Percentiles rank a stretch among this genome's conserved stretches.
Conservation (phyloP, 2,329 filamentous ascomycete species). For the Penicillium sp. region DNA sequence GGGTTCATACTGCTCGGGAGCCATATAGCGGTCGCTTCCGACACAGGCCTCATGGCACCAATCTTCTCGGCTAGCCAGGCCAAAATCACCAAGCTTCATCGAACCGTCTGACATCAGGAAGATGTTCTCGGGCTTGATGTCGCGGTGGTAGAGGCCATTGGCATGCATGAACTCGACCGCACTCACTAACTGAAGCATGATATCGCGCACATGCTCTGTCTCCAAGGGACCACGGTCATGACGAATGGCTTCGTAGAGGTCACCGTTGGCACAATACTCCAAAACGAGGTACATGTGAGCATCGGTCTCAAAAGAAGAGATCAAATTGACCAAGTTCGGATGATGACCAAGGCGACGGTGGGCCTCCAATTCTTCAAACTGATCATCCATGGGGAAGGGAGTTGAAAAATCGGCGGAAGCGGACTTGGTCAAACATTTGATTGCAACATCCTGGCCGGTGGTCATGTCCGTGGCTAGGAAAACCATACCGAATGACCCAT, state of each 20-base stretch:
- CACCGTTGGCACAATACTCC: conserved; percentile 93
- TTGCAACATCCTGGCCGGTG: conserved; percentile 81
- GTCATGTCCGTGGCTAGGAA: conserved; percentile 83
- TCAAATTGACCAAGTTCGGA: conserved; percentile 89
- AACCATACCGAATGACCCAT: conserved; percentile 98
- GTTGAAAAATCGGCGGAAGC: conserved; percentile 64
- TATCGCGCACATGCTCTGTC: conserved; percentile 94
- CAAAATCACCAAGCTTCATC: conserved; percentile 97
- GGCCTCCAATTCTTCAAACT: conserved; percentile 64
- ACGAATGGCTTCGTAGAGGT: conserved; percentile 96
- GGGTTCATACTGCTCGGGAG: conserved; percentile 95
- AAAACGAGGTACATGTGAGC: conserved; percentile 89
- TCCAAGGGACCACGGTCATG: conserved; percentile 84
- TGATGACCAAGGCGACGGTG: conserved; percentile 80
- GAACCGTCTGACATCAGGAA: conserved; percentile 84
- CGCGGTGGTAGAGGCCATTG: conserved; percentile 91
- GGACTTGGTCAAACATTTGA: conserved; percentile 94
- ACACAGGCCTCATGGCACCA: conserved; percentile 94
- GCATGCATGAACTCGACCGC: conserved; percentile 89
- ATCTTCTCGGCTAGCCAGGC: conserved; percentile 82
- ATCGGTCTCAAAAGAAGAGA: conserved; percentile 89
- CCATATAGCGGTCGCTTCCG: conserved; percentile 98
- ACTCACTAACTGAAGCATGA: conserved; percentile 93
- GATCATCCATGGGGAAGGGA: conserved; percentile 76
- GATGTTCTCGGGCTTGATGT: conserved; percentile 99